Conservation (phyloP, 2,329 filamentous ascomycete genomes). For the Monosporascus ibericus region DNA sequence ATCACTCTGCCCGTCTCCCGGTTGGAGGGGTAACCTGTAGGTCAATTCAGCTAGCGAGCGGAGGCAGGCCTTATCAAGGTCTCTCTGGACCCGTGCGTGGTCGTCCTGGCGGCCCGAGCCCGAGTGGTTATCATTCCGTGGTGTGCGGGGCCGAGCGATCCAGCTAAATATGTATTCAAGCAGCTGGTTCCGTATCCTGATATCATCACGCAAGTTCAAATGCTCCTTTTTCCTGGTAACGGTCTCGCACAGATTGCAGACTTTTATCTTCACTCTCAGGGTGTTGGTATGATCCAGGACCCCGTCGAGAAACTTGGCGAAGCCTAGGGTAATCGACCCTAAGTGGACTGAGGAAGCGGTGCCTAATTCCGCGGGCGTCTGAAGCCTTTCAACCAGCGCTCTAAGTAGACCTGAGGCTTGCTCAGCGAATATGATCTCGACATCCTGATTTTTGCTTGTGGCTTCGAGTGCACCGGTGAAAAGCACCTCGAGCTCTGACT, state of each 20-base stretch:
- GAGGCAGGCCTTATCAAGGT: conserved; percentile 60
- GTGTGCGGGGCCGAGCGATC: conserved; percentile 57
- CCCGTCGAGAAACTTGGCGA: conserved; percentile 60
- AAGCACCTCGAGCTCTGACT: conserved; percentile 57
- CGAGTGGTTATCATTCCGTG: conserved; percentile 35
- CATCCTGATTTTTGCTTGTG: conserved; percentile 48
- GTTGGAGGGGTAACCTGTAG: conserved; percentile 60
- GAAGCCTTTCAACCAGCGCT: conserved; percentile 57
- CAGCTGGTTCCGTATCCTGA: conserved; percentile 62
- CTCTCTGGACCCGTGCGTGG: conserved; percentile 50
- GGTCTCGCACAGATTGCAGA: conserved; percentile 61
- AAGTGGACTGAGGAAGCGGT: conserved; percentile 59
- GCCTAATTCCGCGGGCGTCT: conserved; percentile 56
- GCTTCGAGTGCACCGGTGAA: conserved; percentile 51
- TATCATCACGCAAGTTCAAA: conserved; percentile 61
- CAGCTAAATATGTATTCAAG: conserved; percentile 63
- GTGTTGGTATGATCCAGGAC: conserved; percentile 49
- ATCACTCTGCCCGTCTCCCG: conserved; percentile 59
- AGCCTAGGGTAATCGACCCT: conserved; percentile 56
- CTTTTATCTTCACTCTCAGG: conserved; percentile 61
- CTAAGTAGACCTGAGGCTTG: conserved; percentile 60
- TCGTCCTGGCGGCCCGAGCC: conserved; percentile 50
- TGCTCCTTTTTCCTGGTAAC: conserved; percentile 63
- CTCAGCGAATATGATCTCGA: conserved; percentile 60
- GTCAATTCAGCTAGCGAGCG: conserved; percentile 61